These are phyloP conservation scores for Astrothelium subdiscretum DNA, from an alignment of 495 filamentous ascomycete species.

Conservation along the genomic window DNA sequence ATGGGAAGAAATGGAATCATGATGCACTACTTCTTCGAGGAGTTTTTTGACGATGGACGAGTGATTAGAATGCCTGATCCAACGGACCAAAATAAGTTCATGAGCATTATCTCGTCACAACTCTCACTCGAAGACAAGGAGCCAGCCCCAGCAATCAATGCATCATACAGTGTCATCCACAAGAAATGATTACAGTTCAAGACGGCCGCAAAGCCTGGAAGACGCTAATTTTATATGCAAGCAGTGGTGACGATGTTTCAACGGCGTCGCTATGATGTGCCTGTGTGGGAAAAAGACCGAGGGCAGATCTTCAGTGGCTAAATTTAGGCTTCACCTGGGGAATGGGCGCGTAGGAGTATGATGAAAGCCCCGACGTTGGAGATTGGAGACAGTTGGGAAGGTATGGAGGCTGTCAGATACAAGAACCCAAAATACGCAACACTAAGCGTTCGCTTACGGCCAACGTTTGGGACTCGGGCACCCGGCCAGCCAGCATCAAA, in stretches of 20 bases:
- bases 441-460: too few relatives aligned
- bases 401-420: background rate
- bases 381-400: conserved; percentile 1
- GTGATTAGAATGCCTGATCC: conserved; percentile 1
- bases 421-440: too few relatives aligned
- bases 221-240: background rate
- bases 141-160: background rate
- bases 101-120: background rate
- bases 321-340: conserved; percentile 2
- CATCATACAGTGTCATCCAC: background rate
- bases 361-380: background rate
- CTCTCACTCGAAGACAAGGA: background rate
- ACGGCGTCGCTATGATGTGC: conserved; percentile 4
- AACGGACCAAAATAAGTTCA: background rate
- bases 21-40: background rate
- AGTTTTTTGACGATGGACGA: background rate
- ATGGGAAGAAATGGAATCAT: background rate
- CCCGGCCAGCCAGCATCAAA: too few relatives aligned
- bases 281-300: background rate
- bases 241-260: background rate
- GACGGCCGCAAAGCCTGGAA: conserved; percentile 3
- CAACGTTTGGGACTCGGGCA: too few relatives aligned
- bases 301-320: background rate
- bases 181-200: background rate
- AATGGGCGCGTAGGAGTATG: conserved; percentile 5